Evolutionary conservation across 2,329 filamentous ascomycete species (phyloP).

Genomic region (Arthrinium puccinioides): DNA sequence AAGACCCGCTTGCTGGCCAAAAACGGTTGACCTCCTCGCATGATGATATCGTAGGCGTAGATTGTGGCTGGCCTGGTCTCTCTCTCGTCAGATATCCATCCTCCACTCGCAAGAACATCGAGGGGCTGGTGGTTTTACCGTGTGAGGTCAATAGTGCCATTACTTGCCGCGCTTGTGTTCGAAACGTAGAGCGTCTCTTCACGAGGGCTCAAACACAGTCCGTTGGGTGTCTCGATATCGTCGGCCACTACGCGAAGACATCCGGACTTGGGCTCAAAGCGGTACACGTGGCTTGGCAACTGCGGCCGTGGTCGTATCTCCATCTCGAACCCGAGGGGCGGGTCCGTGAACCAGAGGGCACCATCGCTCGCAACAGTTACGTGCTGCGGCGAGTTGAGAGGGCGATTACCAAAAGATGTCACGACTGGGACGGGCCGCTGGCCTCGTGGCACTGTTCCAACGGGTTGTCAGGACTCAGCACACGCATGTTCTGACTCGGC

Average conservation of each 20-base stretch:
- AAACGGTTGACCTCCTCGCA: conserved; percentile 27
- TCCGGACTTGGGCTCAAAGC: conserved; percentile 31
- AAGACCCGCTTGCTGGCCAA: conserved; percentile 44
- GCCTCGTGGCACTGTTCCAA: conserved; percentile 17
- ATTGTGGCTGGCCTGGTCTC: conserved; percentile 25
- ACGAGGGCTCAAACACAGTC: conserved; percentile 30
- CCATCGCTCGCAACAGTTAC: conserved; percentile 30
- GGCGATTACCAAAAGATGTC: conserved; percentile 33
- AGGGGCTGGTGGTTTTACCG: no score
- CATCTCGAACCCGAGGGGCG: conserved; percentile 33
- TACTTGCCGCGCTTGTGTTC: conserved; percentile 24
- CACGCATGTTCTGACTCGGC: no score
- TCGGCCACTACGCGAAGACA: conserved; percentile 40
- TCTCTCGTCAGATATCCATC: no score
- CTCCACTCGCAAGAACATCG: no score
- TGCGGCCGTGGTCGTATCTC: conserved; percentile 35
- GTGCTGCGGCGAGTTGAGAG: conserved; percentile 40
- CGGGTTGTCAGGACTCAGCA: background rate
- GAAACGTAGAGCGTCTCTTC: conserved; percentile 34
- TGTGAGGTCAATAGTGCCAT: conserved; percentile 21
- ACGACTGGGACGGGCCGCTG: conserved; percentile 27
- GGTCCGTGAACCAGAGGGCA: conserved; percentile 43
- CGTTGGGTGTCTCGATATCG: conserved; percentile 34
- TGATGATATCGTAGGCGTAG: conserved; percentile 41
- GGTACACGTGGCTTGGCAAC: conserved; percentile 41